Percentiles rank a stretch among this genome's conserved stretches.
Evolutionary conservation across 2,329 filamentous ascomycete genomes (phyloP).

Genomic region (Ustulina deusta): DNA sequence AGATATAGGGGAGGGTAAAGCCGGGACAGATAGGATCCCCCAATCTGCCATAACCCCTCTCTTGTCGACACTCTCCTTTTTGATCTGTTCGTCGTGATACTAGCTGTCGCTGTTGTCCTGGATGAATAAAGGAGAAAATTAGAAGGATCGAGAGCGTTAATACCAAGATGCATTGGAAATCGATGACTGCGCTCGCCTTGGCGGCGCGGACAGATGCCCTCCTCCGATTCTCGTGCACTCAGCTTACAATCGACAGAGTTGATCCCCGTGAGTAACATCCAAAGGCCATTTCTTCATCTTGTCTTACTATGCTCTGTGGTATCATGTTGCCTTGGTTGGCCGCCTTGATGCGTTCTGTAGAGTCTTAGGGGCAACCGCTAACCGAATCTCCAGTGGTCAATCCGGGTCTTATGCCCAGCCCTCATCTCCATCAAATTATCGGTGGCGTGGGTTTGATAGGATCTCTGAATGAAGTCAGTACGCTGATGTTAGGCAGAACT

Average conservation of each 20-base stretch:
- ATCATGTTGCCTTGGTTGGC: background rate
- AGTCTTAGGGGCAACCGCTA: background rate
- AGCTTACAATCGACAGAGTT: slow-evolving; percentile 48
- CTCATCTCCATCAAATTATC: slow-evolving; percentile 51
- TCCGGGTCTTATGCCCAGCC: slow-evolving; percentile 46
- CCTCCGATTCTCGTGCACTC: slow-evolving; percentile 49
- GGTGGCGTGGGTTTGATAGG: slow-evolving; percentile 43
- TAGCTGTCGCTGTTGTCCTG: background rate
- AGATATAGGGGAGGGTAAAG: slow-evolving; percentile 12
- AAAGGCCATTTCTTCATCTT: background rate
- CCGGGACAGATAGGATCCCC: slow-evolving; percentile 24
- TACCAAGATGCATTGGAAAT: slow-evolving; percentile 43
- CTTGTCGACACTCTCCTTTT: background rate
- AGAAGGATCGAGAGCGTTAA: slow-evolving; percentile 1
- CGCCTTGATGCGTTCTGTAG: background rate
- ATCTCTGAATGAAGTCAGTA: background rate
- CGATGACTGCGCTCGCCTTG: slow-evolving; percentile 42
- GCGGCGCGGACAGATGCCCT: slow-evolving; percentile 43
- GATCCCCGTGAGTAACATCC: slow-evolving; percentile 42
- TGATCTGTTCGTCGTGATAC: background rate
- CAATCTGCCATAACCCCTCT: background rate
- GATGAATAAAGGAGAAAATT: background rate
- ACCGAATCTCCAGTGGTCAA: slow-evolving; percentile 41
- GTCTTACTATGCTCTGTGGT: background rate
- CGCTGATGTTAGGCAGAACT: slow-evolving; percentile 39